A percentile compares a stretch with the other conserved stretches of the same genome.
phyloP scores from a whole-genome alignment of 2,329 filamentous ascomycete species.

The Verticillium nubilum region DNA sequence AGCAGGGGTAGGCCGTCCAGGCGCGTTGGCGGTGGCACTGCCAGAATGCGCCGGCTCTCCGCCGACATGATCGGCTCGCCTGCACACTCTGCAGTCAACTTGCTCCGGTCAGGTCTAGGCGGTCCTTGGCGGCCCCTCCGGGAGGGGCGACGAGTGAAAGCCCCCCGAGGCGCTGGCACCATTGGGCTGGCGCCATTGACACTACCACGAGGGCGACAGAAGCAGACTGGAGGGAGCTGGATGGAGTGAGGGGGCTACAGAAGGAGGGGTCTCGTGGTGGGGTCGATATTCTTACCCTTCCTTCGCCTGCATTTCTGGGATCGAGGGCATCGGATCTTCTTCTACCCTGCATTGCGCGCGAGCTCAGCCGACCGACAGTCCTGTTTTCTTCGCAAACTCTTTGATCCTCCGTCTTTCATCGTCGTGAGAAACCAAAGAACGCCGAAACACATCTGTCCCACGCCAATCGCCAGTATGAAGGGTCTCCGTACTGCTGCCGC shows the following conservation, averaged over 20 bases:
- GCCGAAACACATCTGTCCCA: not conserved
- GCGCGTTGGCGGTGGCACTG: not conserved
- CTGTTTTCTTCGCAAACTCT: not conserved
- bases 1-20: not conserved
- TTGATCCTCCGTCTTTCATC: not conserved
- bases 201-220: not conserved
- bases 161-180: not conserved
- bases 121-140: not conserved
- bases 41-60: not conserved
- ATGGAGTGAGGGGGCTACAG: not conserved
- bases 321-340: not conserved
- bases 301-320: not conserved
- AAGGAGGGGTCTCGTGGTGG: conserved; percentile 2
- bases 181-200: not conserved
- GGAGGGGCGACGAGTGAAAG: not conserved
- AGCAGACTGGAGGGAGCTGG: not conserved
- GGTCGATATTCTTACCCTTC: not conserved
- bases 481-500: conserved; percentile 1
- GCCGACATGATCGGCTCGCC: not conserved
- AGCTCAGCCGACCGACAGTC: too few species aligned
- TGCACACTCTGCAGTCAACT: not conserved
- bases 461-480: conserved; percentile 4
- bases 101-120: not conserved
- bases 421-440: not conserved
- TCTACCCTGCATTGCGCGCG: not conserved